Conservation (phyloP, 1,139 yeast species). For the Candida albicans region DNA sequence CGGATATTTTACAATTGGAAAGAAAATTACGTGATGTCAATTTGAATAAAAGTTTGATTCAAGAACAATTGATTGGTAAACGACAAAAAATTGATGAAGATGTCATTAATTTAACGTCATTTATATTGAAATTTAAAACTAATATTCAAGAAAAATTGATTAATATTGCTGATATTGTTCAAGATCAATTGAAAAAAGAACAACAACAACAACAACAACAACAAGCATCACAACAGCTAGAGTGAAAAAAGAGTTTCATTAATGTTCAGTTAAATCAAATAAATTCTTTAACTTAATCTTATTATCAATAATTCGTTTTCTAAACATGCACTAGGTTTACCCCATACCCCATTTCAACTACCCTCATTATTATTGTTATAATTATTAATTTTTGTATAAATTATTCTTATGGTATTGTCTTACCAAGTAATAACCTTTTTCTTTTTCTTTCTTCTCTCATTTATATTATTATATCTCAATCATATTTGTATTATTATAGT, state of each 20-base stretch:
- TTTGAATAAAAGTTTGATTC: constrained; percentile 54
- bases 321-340: too few relatives aligned
- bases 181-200: constrained; percentile 12
- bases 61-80: constrained; percentile 47
- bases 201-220: constrained; percentile 1
- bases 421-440: too few relatives aligned
- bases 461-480: not conserved
- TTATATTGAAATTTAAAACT: constrained; percentile 62
- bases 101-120: constrained; percentile 57
- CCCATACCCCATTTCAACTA: too few relatives aligned
- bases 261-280: too few relatives aligned
- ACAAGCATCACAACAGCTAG: not conserved
- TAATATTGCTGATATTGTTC: constrained; percentile 47
- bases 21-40: constrained; percentile 56
- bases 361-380: not conserved
- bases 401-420: too few relatives aligned
- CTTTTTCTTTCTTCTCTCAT: not conserved
- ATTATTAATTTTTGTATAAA: not conserved
- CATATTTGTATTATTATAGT: constrained; percentile 3
- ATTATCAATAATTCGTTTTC: too few relatives aligned
- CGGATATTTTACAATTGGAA: constrained; percentile 56
- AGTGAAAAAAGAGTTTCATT: too few relatives aligned
- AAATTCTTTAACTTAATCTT: too few relatives aligned
- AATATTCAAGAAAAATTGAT: constrained; percentile 61
- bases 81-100: constrained; percentile 52